A percentile compares a stretch with the other conserved stretches of the same genome.
Conservation (phyloP, 164 flowering plant species). For the Magnolia kwangsiensis region DNA sequence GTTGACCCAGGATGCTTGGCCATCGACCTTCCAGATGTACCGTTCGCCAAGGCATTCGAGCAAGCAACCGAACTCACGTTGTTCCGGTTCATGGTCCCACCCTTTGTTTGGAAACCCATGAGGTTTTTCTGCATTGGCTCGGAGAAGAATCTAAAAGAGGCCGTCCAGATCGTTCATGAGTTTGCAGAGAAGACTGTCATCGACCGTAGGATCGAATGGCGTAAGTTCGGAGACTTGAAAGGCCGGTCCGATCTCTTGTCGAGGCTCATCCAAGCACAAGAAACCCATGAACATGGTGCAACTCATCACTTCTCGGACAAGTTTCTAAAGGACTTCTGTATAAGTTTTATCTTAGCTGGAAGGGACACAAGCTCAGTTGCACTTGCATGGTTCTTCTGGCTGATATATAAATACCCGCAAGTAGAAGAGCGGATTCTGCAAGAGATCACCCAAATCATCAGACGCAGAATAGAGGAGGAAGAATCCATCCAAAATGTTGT, state of each 20-base stretch:
- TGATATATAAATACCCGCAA: slow-evolving; percentile 40
- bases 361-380: slow-evolving; percentile 78
- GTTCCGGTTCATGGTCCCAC: slow-evolving; percentile 50
- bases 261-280: slow-evolving; percentile 34
- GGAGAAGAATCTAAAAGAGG: slow-evolving; percentile 21
- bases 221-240: slow-evolving; percentile 17
- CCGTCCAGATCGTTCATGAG: slow-evolving; percentile 32
- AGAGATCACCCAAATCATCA: slow-evolving; percentile 35
- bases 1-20: slow-evolving; percentile 55
- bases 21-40: slow-evolving; percentile 40
- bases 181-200: slow-evolving; percentile 49
- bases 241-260: slow-evolving; percentile 51
- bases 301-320: slow-evolving; percentile 23
- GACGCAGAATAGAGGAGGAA: neutral
- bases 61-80: slow-evolving; percentile 48
- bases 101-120: slow-evolving; percentile 56
- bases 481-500: neutral
- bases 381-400: slow-evolving; percentile 74
- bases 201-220: slow-evolving; percentile 30
- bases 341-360: slow-evolving; percentile 71
- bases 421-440: slow-evolving; percentile 39
- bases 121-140: slow-evolving; percentile 24
- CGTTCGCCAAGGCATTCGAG: slow-evolving; percentile 71
- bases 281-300: slow-evolving; percentile 3
- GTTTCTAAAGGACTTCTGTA: slow-evolving; percentile 54